Percentiles rank a stretch among this genome's conserved stretches.
Evolutionary conservation across 495 filamentous ascomycete species (phyloP).

Genomic region (Aspergillus biplanus): DNA sequence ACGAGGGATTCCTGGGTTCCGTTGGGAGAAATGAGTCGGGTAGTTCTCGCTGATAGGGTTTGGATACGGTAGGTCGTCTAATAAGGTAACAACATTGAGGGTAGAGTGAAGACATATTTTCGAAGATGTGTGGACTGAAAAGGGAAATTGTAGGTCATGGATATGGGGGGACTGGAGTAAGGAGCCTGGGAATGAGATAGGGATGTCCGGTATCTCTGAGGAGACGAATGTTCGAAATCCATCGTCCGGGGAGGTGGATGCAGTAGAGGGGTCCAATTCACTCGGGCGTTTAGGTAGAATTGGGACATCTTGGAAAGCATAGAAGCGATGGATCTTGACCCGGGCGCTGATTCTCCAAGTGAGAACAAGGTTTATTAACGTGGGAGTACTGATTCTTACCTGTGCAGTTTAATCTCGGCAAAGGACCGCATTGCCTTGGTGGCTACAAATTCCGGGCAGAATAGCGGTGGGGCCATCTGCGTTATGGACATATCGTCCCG

Average conservation of each 20-base stretch:
- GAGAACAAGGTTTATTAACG: too few species aligned
- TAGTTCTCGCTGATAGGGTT: background rate
- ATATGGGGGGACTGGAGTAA: constrained; percentile 24
- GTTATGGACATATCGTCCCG: constrained; percentile 10
- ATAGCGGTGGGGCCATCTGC: constrained; percentile 10
- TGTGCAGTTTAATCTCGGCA: constrained; percentile 53
- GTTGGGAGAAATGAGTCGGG: background rate
- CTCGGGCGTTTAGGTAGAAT: constrained; percentile 30
- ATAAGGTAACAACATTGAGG: constrained; percentile 10
- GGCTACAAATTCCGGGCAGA: constrained; percentile 33
- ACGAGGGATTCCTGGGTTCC: background rate
- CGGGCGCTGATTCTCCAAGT: constrained; percentile 37
- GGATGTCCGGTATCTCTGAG: constrained; percentile 21
- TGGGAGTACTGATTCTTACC: constrained; percentile 26
- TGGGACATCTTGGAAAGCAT: constrained; percentile 53
- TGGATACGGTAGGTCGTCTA: constrained; percentile 6
- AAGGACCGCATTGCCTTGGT: constrained; percentile 44
- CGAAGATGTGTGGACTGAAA: constrained; percentile 5
- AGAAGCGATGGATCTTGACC: constrained; percentile 54
- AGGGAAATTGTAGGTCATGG: constrained; percentile 39
- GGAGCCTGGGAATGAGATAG: constrained; percentile 34
- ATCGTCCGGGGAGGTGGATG: background rate
- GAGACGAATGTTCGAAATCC: constrained; percentile 1
- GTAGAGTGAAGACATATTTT: constrained; percentile 10
- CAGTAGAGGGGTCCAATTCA: background rate